Evolutionary conservation across 2,329 filamentous ascomycete genomes (phyloP), one percentile per base, ranked within the genome.

Genomic region (Pyricularia grisea): DNA sequence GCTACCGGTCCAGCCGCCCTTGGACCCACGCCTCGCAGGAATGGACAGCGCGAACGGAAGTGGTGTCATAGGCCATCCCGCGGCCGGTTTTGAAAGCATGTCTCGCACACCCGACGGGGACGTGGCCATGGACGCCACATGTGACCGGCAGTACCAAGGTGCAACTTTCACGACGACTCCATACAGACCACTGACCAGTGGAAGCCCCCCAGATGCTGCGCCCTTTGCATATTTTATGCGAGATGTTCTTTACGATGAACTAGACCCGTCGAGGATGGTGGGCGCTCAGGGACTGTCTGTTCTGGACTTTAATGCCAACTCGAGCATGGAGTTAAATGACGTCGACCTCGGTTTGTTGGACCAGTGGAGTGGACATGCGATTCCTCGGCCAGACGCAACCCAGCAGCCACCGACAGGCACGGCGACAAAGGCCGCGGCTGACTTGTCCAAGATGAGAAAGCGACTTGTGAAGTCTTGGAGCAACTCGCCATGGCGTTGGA

Each of bases 191-290:
- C 1, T 50, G 2, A 7, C 17, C 60, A 23, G 6, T 25, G 6
- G 3, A 9, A 42, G 31, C 64, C 31, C 31, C 6, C 11, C 23
- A 2, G 64, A 36, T 31, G n/a, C 17, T 12, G 73, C 80, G 20
- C 81, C 82, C 1, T 85, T 86, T 71, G 80, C 81, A 23, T 82
- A 84, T 67, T 86, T 86, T 67, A 75, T 86, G 17, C 81, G 81
- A 7, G 81, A 84, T 61, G 79, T 86, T 14, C 76, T 86, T 20
- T 85, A 82, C 69, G 80, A 84, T n/a, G 79, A 81, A 55, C 76
- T 79, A 1, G 65, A 80, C 28, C 70, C 76, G 9, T 71, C 75
- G n/a, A 79, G 77, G 68, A 70, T 78, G 3, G 75, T 74, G n/a
- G 80, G 81, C 69, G 73, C 76, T 4, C 81, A 82, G 68, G 81